These are phyloP conservation scores for Lentinula edodes DNA, from an alignment of 768 basidiomycete species.

Conservation along the genomic window DNA sequence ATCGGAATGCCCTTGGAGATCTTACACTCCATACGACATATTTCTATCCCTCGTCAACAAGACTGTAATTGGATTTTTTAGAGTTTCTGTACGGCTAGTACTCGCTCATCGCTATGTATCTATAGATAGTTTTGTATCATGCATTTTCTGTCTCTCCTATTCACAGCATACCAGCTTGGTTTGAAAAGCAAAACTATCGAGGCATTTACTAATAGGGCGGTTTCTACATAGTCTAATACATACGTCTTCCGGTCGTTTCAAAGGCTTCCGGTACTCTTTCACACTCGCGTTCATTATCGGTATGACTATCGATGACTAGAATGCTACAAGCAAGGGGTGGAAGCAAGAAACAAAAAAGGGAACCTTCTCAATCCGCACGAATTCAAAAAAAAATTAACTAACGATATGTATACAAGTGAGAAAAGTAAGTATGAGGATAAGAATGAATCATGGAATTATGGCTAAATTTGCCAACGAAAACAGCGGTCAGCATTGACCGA, in stretches of 20 bases:
- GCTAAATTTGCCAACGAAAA: neutral
- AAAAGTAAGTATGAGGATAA: neutral
- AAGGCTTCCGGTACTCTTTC: neutral
- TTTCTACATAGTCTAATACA: too few relatives aligned
- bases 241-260: too few relatives aligned
- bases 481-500: conserved; percentile 10
- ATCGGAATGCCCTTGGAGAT: conserved; percentile 6
- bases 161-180: too few relatives aligned
- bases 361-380: neutral
- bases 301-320: neutral
- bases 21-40: too few relatives aligned
- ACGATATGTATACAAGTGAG: neutral
- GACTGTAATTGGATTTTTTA: too few relatives aligned
- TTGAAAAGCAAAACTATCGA: too few relatives aligned
- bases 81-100: neutral
- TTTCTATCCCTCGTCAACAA: too few relatives aligned
- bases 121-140: neutral
- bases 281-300: neutral
- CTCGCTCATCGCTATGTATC: neutral
- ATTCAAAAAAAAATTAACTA: neutral
- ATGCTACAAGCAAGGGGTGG: neutral
- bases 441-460: neutral
- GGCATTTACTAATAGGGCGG: too few relatives aligned
- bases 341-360: neutral
- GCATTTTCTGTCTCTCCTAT: neutral